These are phyloP conservation scores for Syncephalastrum monosporum DNA, from an alignment of 371 early-diverging fungal genomes.

Conservation along the genomic window DNA sequence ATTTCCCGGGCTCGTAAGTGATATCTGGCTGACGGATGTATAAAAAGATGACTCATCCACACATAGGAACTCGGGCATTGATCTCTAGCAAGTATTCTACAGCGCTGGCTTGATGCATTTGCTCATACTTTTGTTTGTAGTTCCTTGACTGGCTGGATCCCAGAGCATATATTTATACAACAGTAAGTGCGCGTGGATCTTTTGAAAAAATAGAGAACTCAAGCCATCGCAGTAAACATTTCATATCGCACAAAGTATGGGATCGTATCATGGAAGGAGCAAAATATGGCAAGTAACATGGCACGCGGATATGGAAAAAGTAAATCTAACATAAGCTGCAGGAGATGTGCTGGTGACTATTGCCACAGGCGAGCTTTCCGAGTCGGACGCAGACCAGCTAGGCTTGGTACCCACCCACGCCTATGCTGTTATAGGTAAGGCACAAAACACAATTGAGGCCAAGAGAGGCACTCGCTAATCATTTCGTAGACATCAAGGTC, in stretches of 20 bases:
- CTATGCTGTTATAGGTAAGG: slow-evolving; percentile 76
- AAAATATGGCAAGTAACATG: slow-evolving; percentile 56
- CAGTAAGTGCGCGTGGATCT: slow-evolving; percentile 47
- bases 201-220: neutral
- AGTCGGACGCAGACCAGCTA: slow-evolving; percentile 60
- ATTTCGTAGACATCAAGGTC: slow-evolving; percentile 30
- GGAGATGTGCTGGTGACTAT: slow-evolving; percentile 65
- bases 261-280: slow-evolving; percentile 67
- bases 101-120: no score
- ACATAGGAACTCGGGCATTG: slow-evolving; percentile 81
- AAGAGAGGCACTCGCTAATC: neutral
- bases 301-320: neutral
- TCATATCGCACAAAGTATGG: slow-evolving; percentile 73
- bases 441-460: neutral
- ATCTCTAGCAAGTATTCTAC: slow-evolving; percentile 65
- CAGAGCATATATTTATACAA: slow-evolving; percentile 85
- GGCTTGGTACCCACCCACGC: slow-evolving; percentile 89
- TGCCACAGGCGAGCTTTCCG: slow-evolving; percentile 74
- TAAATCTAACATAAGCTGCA: slow-evolving; percentile 8
- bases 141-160: slow-evolving; percentile 91
- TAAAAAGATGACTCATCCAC: slow-evolving; percentile 4
- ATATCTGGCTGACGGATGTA: neutral
- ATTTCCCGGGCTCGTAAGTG: slow-evolving; percentile 89
- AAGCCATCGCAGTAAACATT: slow-evolving; percentile 37
- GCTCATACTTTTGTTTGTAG: slow-evolving; percentile 16